A percentile compares a stretch with the other conserved stretches of the same genome.
Conservation (phyloP, 1,284 basidiomycete species). For the Apiotrichum sp. region DNA sequence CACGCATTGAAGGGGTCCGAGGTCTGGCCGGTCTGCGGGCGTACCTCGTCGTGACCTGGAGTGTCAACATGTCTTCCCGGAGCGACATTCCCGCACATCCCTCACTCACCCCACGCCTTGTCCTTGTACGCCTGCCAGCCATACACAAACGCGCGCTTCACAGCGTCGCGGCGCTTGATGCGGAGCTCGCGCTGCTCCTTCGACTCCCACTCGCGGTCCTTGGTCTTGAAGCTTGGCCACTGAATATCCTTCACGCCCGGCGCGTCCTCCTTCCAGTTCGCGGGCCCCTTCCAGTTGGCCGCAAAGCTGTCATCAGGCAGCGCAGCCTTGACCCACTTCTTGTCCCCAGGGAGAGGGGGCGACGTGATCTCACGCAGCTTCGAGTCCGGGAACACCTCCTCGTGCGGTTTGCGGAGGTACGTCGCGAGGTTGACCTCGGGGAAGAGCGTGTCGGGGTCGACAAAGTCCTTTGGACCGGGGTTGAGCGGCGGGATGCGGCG, state of each 20-base stretch:
- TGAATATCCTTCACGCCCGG: slow-evolving; percentile 22
- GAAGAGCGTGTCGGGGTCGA: slow-evolving; percentile 24
- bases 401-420: slow-evolving; percentile 18
- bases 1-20: slow-evolving; percentile 45
- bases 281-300: slow-evolving; percentile 30
- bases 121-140: slow-evolving; percentile 48
- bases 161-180: slow-evolving; percentile 36
- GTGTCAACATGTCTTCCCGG: neutral
- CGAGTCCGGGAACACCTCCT: slow-evolving; percentile 24
- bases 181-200: slow-evolving; percentile 23
- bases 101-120: slow-evolving; percentile 43
- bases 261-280: slow-evolving; percentile 28
- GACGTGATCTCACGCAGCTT: slow-evolving; percentile 29
- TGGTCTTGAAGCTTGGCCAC: slow-evolving; percentile 28
- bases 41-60: slow-evolving; percentile 45
- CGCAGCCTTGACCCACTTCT: neutral
- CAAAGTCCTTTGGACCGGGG: slow-evolving; percentile 26
- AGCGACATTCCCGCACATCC: neutral
- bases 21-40: slow-evolving; percentile 27
- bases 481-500: slow-evolving; percentile 29
- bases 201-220: slow-evolving; percentile 23
- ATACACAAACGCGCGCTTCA: slow-evolving; percentile 43
- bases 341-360: slow-evolving; percentile 6
- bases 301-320: slow-evolving; percentile 23
- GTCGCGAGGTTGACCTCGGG: slow-evolving; percentile 27